These are phyloP conservation scores for Xylariales sp. DNA, from an alignment of 2,329 filamentous ascomycete species.

Conservation along the genomic window DNA sequence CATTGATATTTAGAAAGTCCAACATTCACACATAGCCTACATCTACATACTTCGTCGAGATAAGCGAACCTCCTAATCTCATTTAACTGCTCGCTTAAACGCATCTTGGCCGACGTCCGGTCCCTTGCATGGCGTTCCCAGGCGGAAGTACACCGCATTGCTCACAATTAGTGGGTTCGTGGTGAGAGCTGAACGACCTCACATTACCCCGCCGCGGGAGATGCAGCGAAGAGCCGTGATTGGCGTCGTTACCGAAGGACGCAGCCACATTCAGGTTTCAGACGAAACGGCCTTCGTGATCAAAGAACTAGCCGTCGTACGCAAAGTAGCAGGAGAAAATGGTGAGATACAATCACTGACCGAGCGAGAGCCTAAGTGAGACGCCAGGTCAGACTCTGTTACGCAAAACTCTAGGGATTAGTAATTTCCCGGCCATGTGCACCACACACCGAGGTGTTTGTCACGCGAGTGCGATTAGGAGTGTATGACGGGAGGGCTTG, in stretches of 20 bases:
- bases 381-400: background rate
- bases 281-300: background rate
- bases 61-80: background rate
- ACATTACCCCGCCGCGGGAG: constrained; percentile 14
- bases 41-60: background rate
- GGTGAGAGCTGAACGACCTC: constrained; percentile 11
- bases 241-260: background rate
- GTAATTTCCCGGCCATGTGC: background rate
- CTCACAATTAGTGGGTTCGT: constrained; percentile 8
- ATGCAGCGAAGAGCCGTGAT: background rate
- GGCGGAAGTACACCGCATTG: background rate
- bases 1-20: background rate
- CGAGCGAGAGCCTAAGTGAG: background rate
- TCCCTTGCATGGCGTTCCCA: constrained; percentile 17
- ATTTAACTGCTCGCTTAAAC: constrained; percentile 11
- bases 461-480: no score
- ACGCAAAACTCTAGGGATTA: background rate
- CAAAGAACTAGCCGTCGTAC: background rate
- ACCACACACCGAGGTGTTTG: no score
- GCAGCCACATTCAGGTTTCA: constrained; percentile 6
- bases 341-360: no score
- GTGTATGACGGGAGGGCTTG: background rate
- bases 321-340: background rate
- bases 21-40: background rate
- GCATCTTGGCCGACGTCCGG: background rate